phyloP scores from a whole-genome alignment of 1,139 yeast species.

The Hemisphaericaspora xylofermentans region DNA sequence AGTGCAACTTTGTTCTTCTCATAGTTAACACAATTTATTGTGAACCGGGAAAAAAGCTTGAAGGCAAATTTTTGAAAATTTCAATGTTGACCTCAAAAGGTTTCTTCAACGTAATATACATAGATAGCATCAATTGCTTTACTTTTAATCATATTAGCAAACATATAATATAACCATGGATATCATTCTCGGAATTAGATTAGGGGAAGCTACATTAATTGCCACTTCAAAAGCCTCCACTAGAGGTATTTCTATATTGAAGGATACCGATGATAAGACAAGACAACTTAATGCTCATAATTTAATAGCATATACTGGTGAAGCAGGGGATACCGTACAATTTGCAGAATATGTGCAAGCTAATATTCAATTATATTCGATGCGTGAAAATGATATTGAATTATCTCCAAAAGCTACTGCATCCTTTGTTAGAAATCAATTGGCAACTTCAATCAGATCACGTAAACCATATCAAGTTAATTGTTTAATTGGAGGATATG shows the following conservation, averaged over 20 bases:
- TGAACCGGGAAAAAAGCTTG: not conserved
- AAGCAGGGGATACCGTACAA: slow-evolving; percentile 96
- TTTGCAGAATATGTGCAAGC: slow-evolving; percentile 95
- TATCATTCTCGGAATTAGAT: slow-evolving; percentile 81
- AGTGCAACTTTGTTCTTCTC: no score
- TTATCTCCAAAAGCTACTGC: slow-evolving; percentile 84
- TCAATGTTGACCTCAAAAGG: no score
- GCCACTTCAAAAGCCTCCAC: slow-evolving; percentile 95
- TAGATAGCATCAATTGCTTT: slow-evolving; percentile 1
- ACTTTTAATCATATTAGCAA: not conserved
- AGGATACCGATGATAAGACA: slow-evolving; percentile 87
- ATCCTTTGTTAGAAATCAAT: slow-evolving; percentile 80
- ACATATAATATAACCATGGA: slow-evolving; percentile 58
- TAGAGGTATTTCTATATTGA: slow-evolving; percentile 88
- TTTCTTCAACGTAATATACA: not conserved
- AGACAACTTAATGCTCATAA: slow-evolving; percentile 72
- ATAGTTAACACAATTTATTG: not conserved
- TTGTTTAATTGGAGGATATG: slow-evolving; percentile 83
- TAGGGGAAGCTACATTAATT: slow-evolving; percentile 74
- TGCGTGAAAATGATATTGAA: slow-evolving; percentile 78
- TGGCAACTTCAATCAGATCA: slow-evolving; percentile 85
- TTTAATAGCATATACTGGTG: slow-evolving; percentile 90
- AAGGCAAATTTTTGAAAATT: slow-evolving; percentile 1
- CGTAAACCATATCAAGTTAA: slow-evolving; percentile 93
- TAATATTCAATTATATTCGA: slow-evolving; percentile 81